These are phyloP conservation scores for Solanum stenotomum DNA, from an alignment of 257 asterid genomes.

Conservation along the genomic window DNA sequence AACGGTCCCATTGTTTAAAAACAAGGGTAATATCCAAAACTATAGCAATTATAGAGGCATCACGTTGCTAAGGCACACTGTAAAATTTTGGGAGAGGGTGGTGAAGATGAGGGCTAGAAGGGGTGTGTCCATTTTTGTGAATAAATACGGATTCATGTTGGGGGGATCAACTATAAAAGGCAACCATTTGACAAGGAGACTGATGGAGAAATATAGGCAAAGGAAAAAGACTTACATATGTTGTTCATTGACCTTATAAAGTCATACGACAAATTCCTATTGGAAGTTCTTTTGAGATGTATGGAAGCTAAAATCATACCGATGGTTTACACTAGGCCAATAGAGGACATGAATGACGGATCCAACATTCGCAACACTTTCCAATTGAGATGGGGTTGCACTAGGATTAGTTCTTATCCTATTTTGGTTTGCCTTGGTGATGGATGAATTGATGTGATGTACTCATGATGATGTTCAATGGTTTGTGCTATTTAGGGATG, in stretches of 20 bases:
- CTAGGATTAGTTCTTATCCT: not conserved
- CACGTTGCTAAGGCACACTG: not conserved
- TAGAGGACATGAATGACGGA: not conserved
- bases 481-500: not conserved
- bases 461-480: not conserved
- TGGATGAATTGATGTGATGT: not conserved
- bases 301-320: not conserved
- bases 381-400: not conserved
- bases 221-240: not conserved
- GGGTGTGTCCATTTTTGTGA: not conserved
- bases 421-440: not conserved
- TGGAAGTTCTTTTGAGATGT: not conserved
- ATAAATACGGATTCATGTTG: not conserved
- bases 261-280: not conserved
- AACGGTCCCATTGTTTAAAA: not conserved
- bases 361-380: not conserved
- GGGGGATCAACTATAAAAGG: not conserved
- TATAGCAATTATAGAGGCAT: not conserved
- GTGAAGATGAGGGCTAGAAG: not conserved
- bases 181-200: not conserved
- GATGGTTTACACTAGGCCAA: not conserved
- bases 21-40: not conserved
- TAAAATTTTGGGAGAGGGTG: not conserved
- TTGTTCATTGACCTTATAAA: not conserved
- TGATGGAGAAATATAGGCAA: not conserved